Base-by-base conservation (phyloP, 805 yeast genomes). In the Candida silvatica region DNA sequence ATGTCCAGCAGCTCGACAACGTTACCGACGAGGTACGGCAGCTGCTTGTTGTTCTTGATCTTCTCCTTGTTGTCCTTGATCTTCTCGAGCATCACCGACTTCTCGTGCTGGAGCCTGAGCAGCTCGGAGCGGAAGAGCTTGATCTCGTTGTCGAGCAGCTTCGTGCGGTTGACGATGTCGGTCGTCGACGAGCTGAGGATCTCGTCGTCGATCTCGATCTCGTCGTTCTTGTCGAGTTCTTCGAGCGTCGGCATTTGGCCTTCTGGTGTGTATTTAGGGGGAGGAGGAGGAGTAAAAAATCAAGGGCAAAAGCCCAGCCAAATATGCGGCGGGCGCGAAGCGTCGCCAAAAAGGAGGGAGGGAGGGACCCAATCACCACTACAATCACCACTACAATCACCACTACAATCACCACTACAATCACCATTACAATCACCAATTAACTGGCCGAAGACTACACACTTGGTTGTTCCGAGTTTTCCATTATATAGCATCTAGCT, bases 11-110 rank as follows among this genome's bases (percentile, higher is more conserved):
- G 67, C 61, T 92, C 99, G 23, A 92, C 97, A 34, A 92, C 94
- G 55, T 92, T 92, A 18, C 97, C 97, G 34, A 92, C 98, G 37
- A 92, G 66, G 51, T 92, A 92, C 12, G 99, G 99, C 51, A 92
- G 70, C 59, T 88, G 97, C 61, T 81, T 84, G 61, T 92, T 92
- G 58, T 92, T 90, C 52, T 85, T 85, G 60, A 92, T 90, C 62
- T 92, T 92, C 49, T 90, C 97, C 56, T 82, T 86, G 63, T 92
- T 92, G 52, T 92, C 97, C 58, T 88, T 87, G 61, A 92, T 86
- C 58, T 90, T 80, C 47, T 87, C 96, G 37, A 76, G 62, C 96
- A 90, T 92, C 34, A 86, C 85, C 38, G 85, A 76, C 64, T 86
- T 85, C 52, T 92, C 98, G 62, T 92, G 97, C 27, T 82, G 72